These are phyloP conservation scores for Inosperma sp. DNA, from an alignment of 768 basidiomycete genomes.

Conservation along the genomic window DNA sequence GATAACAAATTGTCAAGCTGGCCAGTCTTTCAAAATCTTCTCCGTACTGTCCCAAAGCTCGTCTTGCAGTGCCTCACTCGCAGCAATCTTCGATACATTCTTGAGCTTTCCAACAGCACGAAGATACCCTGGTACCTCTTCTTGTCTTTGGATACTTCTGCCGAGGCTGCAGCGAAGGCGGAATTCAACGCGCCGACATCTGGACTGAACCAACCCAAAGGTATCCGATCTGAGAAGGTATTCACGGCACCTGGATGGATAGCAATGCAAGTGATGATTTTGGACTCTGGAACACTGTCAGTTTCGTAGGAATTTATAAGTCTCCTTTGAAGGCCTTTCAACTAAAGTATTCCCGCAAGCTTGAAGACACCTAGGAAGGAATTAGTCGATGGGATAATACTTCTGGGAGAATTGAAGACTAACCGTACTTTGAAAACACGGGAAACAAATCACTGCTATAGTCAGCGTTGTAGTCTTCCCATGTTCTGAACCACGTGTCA, in stretches of 20 bases:
- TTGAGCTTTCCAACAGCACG: conserved; percentile 31
- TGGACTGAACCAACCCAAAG: conserved; percentile 18
- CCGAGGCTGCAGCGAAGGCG: conserved; percentile 38
- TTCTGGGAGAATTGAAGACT: conserved; percentile 7
- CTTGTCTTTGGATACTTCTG: conserved; percentile 28
- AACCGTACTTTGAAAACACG: conserved; percentile 25
- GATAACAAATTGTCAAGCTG: no score
- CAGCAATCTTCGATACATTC: conserved; percentile 31
- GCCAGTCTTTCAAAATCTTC: conserved; percentile 8
- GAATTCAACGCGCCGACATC: conserved; percentile 34
- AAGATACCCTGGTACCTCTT: conserved; percentile 38
- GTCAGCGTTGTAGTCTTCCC: conserved; percentile 33
- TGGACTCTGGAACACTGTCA: conserved; percentile 5
- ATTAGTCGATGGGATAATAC: not conserved
- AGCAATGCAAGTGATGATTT: conserved; percentile 30
- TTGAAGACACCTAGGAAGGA: conserved; percentile 39
- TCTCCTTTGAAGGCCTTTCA: conserved; percentile 42
- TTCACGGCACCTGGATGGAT: conserved; percentile 35
- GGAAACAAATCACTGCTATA: conserved; percentile 25
- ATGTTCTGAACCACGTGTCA: conserved; percentile 24
- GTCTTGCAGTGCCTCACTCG: conserved; percentile 30
- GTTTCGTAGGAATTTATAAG: conserved; percentile 18
- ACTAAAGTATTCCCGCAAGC: conserved; percentile 42
- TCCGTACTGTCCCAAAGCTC: conserved; percentile 39
- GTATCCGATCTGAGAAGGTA: conserved; percentile 23